Conservation (phyloP, 2,329 filamentous ascomycete genomes). For the Aspergillus neotritici region DNA sequence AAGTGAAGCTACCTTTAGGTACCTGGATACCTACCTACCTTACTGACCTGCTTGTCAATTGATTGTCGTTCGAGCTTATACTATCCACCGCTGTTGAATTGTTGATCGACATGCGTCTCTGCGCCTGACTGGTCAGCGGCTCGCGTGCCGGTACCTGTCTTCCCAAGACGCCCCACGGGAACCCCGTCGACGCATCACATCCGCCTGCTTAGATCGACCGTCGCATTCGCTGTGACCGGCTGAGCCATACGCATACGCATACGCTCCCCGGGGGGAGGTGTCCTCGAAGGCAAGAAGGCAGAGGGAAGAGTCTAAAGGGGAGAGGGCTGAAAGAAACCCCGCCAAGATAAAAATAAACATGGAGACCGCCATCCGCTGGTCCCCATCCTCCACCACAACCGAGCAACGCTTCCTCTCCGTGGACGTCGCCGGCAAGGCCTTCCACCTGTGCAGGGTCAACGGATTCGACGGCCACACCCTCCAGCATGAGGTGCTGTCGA, state of each 20-base stretch:
- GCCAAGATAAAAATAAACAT: slow-evolving; percentile 12
- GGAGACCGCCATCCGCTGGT: slow-evolving; percentile 57
- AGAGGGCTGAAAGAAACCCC: neutral
- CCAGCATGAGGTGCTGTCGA: slow-evolving; percentile 49
- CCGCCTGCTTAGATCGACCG: too few species aligned
- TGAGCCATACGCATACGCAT: too few species aligned
- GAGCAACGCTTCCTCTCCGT: slow-evolving; percentile 56
- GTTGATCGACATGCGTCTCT: slow-evolving; percentile 2
- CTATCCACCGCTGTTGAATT: neutral
- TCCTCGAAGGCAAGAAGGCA: neutral
- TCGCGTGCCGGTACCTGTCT: too few species aligned
- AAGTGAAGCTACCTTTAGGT: too few species aligned
- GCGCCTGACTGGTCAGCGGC: slow-evolving; percentile 2
- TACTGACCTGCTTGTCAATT: too few species aligned
- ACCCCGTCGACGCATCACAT: too few species aligned
- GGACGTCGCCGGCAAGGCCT: slow-evolving; percentile 55
- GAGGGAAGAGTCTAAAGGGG: slow-evolving; percentile 1
- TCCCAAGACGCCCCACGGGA: too few species aligned
- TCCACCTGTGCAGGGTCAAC: slow-evolving; percentile 52
- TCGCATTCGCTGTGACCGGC: slow-evolving; percentile 3
- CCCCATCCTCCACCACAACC: slow-evolving; percentile 50
- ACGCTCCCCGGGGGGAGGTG: neutral
- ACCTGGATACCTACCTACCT: too few species aligned
- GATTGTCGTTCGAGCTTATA: too few species aligned
- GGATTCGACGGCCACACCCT: slow-evolving; percentile 37